Evolutionary conservation across 2,329 filamentous ascomycete genomes (phyloP), one percentile per base, ranked within the genome.

Genomic region (Hysterium pulicare): DNA sequence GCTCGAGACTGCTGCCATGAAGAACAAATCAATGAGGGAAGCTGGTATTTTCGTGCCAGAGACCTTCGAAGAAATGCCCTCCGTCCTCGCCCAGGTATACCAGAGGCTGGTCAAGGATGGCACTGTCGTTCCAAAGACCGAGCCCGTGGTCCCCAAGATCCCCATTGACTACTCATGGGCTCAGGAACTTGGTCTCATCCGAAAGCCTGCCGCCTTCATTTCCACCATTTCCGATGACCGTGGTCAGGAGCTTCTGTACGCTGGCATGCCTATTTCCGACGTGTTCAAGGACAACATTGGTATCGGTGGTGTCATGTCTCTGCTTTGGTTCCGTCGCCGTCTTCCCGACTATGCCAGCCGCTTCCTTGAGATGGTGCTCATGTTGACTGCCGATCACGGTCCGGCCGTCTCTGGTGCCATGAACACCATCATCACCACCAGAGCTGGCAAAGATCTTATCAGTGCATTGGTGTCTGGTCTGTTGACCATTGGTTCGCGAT

Each of bases 381-480:
- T 98, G 93, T 83, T 98, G 67, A 98, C 93, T 67, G 93, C 93
- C 61, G 93, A 98, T 68, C 93, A 98, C 83, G 93, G 93, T 74
- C 93, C 93, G 41, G 93, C 93, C 61, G 93, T 98, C 60, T 98
- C 93, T 60, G 93, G 93, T 81, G 93, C 93, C 71, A 98, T 98
- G 93, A 98, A 98, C 85, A 98, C 93, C 70, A 98, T 98, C 71
- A 97, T 98, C 71, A 98, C 93, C 51, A 98, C 93, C 47, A 88
- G 93, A 87, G 93, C 93, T 51, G 93, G 93, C 71, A 98, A 98
- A 81, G 93, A 98, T 69, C 77, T 98, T 58, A 97, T 98, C 77
- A 90, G 84, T 62, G 87, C 93, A 36, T 81, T 98, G 51, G 93
- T 98, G 44, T 87, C 87, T 61, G 93, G 93, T 89, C 87, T 98